Evolutionary conservation across 1,284 basidiomycete genomes (phyloP).

Genomic region (Macrocystidia cucumis): DNA sequence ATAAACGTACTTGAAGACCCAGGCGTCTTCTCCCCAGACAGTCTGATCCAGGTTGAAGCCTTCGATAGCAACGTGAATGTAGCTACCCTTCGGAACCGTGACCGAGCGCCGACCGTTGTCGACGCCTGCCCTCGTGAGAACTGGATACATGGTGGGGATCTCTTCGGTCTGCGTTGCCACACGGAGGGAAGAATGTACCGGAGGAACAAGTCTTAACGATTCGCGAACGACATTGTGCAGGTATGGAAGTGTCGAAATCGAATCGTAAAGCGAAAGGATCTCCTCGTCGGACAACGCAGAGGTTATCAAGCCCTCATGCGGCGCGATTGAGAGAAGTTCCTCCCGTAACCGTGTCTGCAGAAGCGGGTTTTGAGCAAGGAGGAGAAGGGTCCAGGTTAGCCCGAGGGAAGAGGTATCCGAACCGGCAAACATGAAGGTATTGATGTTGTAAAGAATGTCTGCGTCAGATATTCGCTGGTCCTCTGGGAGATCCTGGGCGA

Average conservation of each 20-base stretch:
- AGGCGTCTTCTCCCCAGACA: constrained; percentile 72
- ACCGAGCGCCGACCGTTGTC: constrained; percentile 35
- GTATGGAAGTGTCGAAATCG: constrained; percentile 57
- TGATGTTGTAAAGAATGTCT: constrained; percentile 76
- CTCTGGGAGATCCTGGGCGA: constrained; percentile 49
- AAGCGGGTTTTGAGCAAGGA: constrained; percentile 57
- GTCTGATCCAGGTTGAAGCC: constrained; percentile 68
- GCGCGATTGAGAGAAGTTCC: constrained; percentile 44
- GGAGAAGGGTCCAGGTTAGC: constrained; percentile 69
- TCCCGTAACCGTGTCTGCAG: constrained; percentile 58
- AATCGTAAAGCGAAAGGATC: constrained; percentile 45
- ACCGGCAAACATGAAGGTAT: constrained; percentile 83
- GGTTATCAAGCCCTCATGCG: constrained; percentile 20
- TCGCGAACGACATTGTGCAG: constrained; percentile 76
- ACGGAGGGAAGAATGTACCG: constrained; percentile 73
- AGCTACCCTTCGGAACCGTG: constrained; percentile 54
- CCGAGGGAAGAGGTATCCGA: constrained; percentile 78
- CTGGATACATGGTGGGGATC: constrained; percentile 61
- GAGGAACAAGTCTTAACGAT: constrained; percentile 66
- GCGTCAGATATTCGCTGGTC: constrained; percentile 74
- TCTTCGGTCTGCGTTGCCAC: constrained; percentile 69
- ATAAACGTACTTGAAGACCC: constrained; percentile 62
- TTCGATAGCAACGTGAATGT: constrained; percentile 71
- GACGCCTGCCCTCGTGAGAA: constrained; percentile 47
- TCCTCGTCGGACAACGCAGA: constrained; percentile 48